These are phyloP conservation scores for Rhododendron ferrugineum DNA, from an alignment of 148 eudicot species.

Conservation along the genomic window DNA sequence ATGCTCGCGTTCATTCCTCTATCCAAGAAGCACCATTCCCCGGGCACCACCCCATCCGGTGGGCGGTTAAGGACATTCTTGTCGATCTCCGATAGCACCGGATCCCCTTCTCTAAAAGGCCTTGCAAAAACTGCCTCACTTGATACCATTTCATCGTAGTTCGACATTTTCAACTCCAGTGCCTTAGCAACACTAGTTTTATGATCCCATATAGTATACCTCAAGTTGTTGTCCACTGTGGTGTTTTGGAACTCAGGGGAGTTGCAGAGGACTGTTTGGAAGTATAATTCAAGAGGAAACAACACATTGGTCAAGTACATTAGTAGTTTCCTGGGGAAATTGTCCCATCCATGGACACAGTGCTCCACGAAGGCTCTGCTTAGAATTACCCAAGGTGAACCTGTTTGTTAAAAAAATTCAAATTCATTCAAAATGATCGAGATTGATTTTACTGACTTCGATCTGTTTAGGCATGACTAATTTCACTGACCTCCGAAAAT, in stretches of 20 bases:
- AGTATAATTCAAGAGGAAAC: conserved; percentile 33
- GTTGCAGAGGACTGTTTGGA: conserved; percentile 47
- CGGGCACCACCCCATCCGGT: conserved; percentile 17
- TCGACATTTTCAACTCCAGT: neutral
- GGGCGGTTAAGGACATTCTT: conserved; percentile 17
- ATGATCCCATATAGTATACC: conserved; percentile 9
- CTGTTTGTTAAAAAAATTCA: neutral
- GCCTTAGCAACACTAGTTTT: neutral
- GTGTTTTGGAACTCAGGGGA: conserved; percentile 34
- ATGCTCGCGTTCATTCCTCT: neutral
- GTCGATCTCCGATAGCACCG: conserved; percentile 18
- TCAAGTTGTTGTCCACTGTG: conserved; percentile 23
- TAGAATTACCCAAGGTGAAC: conserved; percentile 29
- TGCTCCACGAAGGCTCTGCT: conserved; percentile 34
- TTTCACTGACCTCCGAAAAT: conserved; percentile 27
- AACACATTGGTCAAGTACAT: conserved; percentile 33
- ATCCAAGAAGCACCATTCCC: conserved; percentile 26
- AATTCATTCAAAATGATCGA: too few species aligned
- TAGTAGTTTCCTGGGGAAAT: conserved; percentile 37
- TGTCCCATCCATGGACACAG: conserved; percentile 34
- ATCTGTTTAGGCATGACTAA: neutral
- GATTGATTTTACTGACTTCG: neutral
- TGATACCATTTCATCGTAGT: conserved; percentile 6
- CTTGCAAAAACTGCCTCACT: conserved; percentile 21
- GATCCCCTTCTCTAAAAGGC: conserved; percentile 20